phyloP scores from a whole-genome alignment of 1,284 basidiomycete species.

The Naganishia liquefaciens region DNA sequence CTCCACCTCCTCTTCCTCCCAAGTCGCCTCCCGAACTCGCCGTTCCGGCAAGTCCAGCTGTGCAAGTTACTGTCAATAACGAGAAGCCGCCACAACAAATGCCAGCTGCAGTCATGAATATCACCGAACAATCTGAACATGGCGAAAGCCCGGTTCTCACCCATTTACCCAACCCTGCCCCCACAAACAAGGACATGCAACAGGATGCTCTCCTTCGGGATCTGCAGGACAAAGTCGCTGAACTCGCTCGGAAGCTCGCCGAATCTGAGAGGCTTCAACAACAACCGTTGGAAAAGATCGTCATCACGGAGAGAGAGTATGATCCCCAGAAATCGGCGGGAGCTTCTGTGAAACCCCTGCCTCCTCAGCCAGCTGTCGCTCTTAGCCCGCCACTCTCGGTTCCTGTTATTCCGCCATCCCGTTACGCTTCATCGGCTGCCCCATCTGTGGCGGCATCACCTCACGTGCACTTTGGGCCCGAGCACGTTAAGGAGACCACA shows the following conservation, averaged over 20 bases:
- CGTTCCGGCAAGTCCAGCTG: slow-evolving; percentile 37
- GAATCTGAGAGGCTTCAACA: slow-evolving; percentile 8
- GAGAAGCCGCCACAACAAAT: slow-evolving; percentile 4
- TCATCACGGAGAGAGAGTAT: slow-evolving; percentile 27
- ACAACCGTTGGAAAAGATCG: slow-evolving; percentile 16
- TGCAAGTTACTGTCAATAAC: slow-evolving; percentile 12
- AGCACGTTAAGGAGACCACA: slow-evolving; percentile 33
- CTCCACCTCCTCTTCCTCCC: slow-evolving; percentile 40
- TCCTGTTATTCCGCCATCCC: slow-evolving; percentile 4
- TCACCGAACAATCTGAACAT: slow-evolving; percentile 31
- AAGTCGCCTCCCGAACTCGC: slow-evolving; percentile 41
- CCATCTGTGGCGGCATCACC: slow-evolving; percentile 4
- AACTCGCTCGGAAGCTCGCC: slow-evolving; percentile 14
- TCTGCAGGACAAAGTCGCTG: slow-evolving; percentile 40
- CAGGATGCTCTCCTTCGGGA: slow-evolving; percentile 46
- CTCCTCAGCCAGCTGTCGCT: background rate
- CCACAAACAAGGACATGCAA: slow-evolving; percentile 40
- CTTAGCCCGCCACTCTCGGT: slow-evolving; percentile 19
- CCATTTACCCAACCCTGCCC: slow-evolving; percentile 11
- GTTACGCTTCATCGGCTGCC: background rate
- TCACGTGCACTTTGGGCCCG: slow-evolving; percentile 32
- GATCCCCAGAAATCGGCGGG: background rate
- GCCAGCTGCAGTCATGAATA: slow-evolving; percentile 32
- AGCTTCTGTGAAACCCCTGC: slow-evolving; percentile 4
- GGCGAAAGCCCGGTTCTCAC: slow-evolving; percentile 34